phyloP scores from a whole-genome alignment of 2,329 filamentous ascomycete genomes.

The Amauroascus niger region DNA sequence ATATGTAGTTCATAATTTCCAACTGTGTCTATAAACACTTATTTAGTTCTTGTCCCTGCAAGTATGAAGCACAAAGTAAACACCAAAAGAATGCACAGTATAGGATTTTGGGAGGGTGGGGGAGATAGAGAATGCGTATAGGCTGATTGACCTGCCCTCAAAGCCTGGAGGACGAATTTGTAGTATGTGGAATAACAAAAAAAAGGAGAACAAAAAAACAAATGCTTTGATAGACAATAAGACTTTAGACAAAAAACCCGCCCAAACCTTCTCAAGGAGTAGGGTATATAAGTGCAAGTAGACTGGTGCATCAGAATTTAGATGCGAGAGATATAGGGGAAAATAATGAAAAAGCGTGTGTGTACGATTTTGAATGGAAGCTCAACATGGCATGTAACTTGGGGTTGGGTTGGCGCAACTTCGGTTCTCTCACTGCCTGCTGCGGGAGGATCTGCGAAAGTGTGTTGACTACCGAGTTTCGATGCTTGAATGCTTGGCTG shows the following conservation, averaged over 20 bases:
- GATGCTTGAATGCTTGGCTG: background rate
- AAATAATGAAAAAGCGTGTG: background rate
- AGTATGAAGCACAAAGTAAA: background rate
- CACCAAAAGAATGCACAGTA: background rate
- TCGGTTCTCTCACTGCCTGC: background rate
- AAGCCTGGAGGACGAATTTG: background rate
- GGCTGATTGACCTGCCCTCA: background rate
- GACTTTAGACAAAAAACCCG: background rate
- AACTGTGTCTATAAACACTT: too few relatives aligned
- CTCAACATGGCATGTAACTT: background rate
- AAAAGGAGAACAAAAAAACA: background rate
- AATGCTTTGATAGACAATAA: background rate
- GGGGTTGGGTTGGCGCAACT: background rate
- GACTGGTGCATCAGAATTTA: background rate
- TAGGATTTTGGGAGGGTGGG: too few relatives aligned
- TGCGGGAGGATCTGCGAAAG: background rate
- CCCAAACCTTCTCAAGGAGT: background rate
- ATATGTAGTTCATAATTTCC: too few relatives aligned
- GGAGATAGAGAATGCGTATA: background rate
- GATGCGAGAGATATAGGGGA: background rate
- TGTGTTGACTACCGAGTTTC: background rate
- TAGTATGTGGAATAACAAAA: background rate
- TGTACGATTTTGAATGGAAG: background rate
- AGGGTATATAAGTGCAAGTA: slow-evolving; percentile 3
- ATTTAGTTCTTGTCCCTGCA: background rate